These are phyloP conservation scores for Saccharomyces kudriavzevii DNA, from an alignment of 805 yeast species.

Conservation along the genomic window DNA sequence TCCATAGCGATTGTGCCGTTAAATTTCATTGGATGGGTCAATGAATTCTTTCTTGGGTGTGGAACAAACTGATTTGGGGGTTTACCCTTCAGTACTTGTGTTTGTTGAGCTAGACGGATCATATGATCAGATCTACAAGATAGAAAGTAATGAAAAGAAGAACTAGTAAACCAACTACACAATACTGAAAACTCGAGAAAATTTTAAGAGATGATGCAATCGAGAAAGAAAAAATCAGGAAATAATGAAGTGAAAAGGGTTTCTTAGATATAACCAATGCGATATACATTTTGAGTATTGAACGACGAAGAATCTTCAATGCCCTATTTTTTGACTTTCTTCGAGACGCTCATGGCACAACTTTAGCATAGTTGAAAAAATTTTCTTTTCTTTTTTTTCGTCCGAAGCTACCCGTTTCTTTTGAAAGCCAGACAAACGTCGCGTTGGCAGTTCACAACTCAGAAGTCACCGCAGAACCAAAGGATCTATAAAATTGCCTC, in stretches of 20 bases:
- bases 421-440: background rate
- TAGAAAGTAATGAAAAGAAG: background rate
- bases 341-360: background rate
- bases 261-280: background rate
- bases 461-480: background rate
- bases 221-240: background rate
- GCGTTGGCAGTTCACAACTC: background rate
- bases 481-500: background rate
- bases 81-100: conserved; percentile 32
- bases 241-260: background rate
- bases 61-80: conserved; percentile 35
- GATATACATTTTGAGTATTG: background rate
- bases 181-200: background rate
- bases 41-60: conserved; percentile 31
- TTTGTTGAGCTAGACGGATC: conserved; percentile 30
- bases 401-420: background rate
- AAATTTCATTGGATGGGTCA: conserved; percentile 33
- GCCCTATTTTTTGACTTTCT: background rate
- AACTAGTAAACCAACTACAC: background rate
- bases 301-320: background rate
- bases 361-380: background rate
- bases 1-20: conserved; percentile 31
- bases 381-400: background rate
- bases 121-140: conserved; percentile 6
- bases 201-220: background rate